These are phyloP conservation scores for Ichthyophonus hoferi DNA, from an alignment of 208 protist species.

Conservation along the genomic window DNA sequence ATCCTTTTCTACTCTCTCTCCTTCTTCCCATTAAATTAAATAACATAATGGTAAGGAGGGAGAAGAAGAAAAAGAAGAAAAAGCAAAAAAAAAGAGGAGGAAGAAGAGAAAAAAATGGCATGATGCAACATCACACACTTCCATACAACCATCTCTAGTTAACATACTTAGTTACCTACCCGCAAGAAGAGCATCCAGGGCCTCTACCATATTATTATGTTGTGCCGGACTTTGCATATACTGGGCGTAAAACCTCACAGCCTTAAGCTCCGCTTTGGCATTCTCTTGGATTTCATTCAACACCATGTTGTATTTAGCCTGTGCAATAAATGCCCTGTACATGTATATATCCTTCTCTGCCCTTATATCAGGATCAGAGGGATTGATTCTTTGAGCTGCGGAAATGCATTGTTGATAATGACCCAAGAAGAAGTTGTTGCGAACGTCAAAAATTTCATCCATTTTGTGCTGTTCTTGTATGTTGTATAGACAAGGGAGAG, in stretches of 20 bases:
- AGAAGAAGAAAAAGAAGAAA: background rate
- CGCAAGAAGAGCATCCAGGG: background rate
- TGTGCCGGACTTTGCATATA: conserved; percentile 2
- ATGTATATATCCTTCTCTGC: conserved; percentile 18
- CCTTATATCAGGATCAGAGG: background rate
- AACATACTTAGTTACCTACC: background rate
- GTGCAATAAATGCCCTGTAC: conserved; percentile 31
- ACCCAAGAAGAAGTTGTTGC: conserved; percentile 31
- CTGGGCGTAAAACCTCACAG: conserved; percentile 14
- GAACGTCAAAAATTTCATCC: conserved; percentile 24
- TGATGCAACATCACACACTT: background rate
- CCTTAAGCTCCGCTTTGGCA: background rate
- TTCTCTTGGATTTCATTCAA: conserved; percentile 7
- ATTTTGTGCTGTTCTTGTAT: no score
- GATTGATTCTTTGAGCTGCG: background rate
- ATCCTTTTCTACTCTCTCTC: no score
- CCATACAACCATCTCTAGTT: background rate
- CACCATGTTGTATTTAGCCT: conserved; percentile 19
- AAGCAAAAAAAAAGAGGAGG: background rate
- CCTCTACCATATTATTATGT: background rate
- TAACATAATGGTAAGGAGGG: background rate
- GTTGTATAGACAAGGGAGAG: no score
- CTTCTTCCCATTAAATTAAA: background rate
- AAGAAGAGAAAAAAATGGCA: background rate
- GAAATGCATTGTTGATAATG: conserved; percentile 15